These are phyloP conservation scores for Stipa capillata DNA, from an alignment of 176 grass and related monocot species.

Conservation along the genomic window DNA sequence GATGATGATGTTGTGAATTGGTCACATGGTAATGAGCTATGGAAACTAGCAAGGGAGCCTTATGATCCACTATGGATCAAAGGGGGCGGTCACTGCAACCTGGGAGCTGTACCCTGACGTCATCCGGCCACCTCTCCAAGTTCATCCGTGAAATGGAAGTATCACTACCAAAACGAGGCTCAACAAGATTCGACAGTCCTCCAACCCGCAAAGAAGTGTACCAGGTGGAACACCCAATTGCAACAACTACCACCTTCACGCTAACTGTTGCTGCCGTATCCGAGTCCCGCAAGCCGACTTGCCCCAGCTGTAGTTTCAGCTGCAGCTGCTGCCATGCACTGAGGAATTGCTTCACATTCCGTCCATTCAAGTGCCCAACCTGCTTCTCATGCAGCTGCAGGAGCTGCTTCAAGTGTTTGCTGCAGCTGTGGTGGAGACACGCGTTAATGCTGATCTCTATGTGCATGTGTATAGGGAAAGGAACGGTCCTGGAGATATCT, in stretches of 20 bases:
- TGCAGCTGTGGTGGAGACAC: constrained; percentile 19
- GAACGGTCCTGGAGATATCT: constrained; percentile 26
- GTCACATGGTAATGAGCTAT: constrained; percentile 82
- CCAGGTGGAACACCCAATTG: constrained; percentile 13
- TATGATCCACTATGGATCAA: constrained; percentile 98
- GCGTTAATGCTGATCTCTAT: background rate
- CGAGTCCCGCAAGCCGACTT: constrained; percentile 60
- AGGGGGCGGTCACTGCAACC: constrained; percentile 97
- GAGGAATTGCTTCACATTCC: constrained; percentile 1
- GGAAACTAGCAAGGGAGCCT: constrained; percentile 83
- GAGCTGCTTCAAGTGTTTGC: constrained; percentile 42
- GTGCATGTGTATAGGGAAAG: constrained; percentile 26
- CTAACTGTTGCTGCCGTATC: constrained; percentile 77
- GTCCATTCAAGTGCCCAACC: background rate
- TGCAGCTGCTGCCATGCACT: constrained; percentile 23
- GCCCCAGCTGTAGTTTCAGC: constrained; percentile 37
- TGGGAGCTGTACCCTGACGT: constrained; percentile 94
- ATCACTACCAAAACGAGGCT: constrained; percentile 63
- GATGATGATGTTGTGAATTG: constrained; percentile 97
- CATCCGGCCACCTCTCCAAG: constrained; percentile 77
- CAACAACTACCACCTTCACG: constrained; percentile 69
- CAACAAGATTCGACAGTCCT: constrained; percentile 77
- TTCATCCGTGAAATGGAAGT: constrained; percentile 79
- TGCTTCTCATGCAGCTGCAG: constrained; percentile 27
- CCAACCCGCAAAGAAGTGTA: constrained; percentile 26